phyloP scores from a whole-genome alignment of 768 basidiomycete species.

The Mycena haematopus region DNA sequence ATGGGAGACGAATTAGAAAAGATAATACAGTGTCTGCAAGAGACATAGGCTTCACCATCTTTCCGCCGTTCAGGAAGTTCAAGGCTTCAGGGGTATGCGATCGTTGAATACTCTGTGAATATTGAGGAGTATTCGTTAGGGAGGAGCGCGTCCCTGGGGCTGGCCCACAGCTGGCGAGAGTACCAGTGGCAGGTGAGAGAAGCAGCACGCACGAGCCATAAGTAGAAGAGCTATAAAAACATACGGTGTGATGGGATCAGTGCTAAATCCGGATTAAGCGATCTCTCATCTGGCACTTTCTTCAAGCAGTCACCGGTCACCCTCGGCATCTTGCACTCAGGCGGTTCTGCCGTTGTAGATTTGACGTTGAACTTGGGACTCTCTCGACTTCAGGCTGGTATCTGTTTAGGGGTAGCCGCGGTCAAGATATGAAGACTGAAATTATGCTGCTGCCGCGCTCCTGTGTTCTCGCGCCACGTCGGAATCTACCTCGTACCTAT shows the following conservation, averaged over 20 bases:
- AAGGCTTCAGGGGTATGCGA: conserved; percentile 16
- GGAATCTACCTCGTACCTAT: not conserved
- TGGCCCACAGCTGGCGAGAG: conserved; percentile 1
- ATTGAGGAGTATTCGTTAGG: not conserved
- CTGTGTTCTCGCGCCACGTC: not conserved
- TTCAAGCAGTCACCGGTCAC: no score
- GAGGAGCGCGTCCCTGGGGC: conserved; percentile 6
- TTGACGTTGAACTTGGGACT: no score
- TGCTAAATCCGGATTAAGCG: no score
- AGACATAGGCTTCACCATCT: conserved; percentile 14
- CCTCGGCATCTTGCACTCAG: no score
- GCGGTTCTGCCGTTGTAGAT: no score
- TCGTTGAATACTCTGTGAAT: conserved; percentile 5
- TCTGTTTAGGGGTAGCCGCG: no score
- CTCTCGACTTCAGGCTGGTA: no score
- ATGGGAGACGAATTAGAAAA: no score
- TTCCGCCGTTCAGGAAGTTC: conserved; percentile 3
- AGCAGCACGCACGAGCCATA: not conserved
- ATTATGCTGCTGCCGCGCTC: no score
- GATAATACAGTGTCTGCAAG: no score
- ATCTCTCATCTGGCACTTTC: no score
- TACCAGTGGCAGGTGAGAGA: not conserved
- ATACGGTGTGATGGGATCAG: not conserved
- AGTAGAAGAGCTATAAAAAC: conserved; percentile 1
- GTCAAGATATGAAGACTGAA: no score